These are phyloP conservation scores for Rhinocladiella similis DNA, from an alignment of 2,329 filamentous ascomycete species.

Conservation along the genomic window DNA sequence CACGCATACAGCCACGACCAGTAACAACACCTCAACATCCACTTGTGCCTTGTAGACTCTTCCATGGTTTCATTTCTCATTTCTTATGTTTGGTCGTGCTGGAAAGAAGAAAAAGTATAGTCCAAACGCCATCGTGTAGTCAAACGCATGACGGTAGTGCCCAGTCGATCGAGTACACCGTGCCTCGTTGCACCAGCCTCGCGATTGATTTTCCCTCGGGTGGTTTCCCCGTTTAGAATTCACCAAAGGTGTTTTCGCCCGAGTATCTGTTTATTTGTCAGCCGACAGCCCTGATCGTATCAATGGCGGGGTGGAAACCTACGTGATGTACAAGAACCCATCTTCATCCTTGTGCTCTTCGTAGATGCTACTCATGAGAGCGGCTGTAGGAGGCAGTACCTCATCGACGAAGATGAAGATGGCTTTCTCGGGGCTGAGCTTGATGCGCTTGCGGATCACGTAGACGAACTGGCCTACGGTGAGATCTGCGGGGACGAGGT, in stretches of 20 bases:
- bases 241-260: conserved; percentile 97
- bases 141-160: neutral
- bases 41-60: neutral
- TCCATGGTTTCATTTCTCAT: neutral
- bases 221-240: conserved; percentile 17
- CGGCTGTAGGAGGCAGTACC: conserved; percentile 92
- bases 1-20: neutral
- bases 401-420: conserved; percentile 99
- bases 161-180: conserved; percentile 13
- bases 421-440: conserved; percentile 98
- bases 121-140: neutral
- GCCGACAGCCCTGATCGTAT: conserved; percentile 10
- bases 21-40: neutral
- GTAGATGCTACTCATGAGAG: conserved; percentile 99
- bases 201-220: neutral
- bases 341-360: conserved; percentile 94
- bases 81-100: neutral
- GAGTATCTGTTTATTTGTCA: conserved; percentile 66
- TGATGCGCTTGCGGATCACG: conserved; percentile 99
- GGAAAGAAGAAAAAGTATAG: neutral
- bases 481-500: conserved; percentile 93
- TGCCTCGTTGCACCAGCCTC: neutral
- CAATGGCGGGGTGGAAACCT: conserved; percentile 39
- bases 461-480: conserved; percentile 99
- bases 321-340: conserved; percentile 97